These are phyloP conservation scores for Zizania palustris DNA, from an alignment of 202 grass and related monocot genomes.

Conservation along the genomic window DNA sequence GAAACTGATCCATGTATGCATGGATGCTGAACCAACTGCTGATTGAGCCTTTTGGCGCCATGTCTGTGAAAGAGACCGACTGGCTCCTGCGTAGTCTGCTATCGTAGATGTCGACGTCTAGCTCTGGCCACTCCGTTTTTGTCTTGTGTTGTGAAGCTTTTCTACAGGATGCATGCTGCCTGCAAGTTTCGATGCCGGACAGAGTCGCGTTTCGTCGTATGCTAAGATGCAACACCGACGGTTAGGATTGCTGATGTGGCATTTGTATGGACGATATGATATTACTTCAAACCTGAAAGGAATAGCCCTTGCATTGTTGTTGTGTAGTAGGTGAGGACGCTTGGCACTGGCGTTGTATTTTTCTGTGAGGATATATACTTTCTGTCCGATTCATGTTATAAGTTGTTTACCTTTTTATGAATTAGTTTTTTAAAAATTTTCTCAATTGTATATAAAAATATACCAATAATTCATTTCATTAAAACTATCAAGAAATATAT, in stretches of 20 bases:
- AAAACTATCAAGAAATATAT: too few relatives aligned
- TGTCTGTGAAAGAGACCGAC: neutral
- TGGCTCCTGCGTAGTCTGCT: too few relatives aligned
- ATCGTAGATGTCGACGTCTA: neutral
- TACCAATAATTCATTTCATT: too few relatives aligned
- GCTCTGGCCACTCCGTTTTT: neutral
- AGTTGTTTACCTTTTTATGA: neutral
- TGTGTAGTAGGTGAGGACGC: too few relatives aligned
- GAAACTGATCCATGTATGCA: slow-evolving; percentile 85
- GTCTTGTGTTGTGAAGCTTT: neutral
- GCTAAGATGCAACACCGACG: neutral
- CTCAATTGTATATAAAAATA: too few relatives aligned
- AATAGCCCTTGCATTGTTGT: too few relatives aligned
- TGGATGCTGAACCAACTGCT: slow-evolving; percentile 68
- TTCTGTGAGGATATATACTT: neutral
- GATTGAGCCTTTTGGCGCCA: slow-evolving; percentile 46
- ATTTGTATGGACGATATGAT: neutral
- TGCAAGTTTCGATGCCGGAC: neutral
- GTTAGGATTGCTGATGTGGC: slow-evolving; percentile 30
- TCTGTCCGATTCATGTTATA: too few relatives aligned
- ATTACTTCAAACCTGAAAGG: too few relatives aligned
- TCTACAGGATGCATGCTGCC: slow-evolving; percentile 32
- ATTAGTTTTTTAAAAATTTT: too few relatives aligned
- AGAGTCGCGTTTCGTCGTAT: neutral
- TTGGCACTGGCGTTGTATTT: too few relatives aligned